Percentiles rank a stretch among this genome's conserved stretches.
Conservation (phyloP, 2,329 filamentous ascomycete species). For the Cladophialophora chaetospira region DNA sequence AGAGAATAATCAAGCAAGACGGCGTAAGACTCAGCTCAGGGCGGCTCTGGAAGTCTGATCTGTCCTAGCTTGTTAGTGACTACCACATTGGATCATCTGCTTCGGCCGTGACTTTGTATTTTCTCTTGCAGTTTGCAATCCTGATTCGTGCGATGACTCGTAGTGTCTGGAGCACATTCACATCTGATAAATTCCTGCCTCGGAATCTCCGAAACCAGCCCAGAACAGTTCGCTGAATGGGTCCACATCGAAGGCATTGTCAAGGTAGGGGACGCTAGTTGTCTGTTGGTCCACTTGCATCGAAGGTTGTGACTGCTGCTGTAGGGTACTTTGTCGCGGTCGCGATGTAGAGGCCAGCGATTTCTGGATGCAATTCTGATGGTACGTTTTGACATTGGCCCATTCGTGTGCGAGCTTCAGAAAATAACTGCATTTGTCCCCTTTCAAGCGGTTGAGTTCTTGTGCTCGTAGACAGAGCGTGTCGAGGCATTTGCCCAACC, state of each 20-base stretch:
- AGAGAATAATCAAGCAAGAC: no score
- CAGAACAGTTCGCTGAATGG: slow-evolving; percentile 21
- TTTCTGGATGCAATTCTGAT: slow-evolving; percentile 21
- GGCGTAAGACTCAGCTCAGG: no score
- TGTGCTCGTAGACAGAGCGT: slow-evolving; percentile 15
- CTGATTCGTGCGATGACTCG: no score
- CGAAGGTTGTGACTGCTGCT: not conserved
- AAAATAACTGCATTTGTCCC: slow-evolving; percentile 13
- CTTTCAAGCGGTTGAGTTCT: slow-evolving; percentile 12
- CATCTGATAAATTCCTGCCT: slow-evolving; percentile 8
- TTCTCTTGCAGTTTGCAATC: no score
- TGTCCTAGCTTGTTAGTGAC: no score
- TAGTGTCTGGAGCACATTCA: not conserved
- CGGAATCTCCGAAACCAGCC: slow-evolving; percentile 13
- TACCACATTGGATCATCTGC: no score
- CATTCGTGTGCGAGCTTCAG: slow-evolving; percentile 16
- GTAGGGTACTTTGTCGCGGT: not conserved
- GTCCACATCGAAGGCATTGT: slow-evolving; percentile 16
- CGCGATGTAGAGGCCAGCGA: not conserved
- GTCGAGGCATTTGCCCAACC: slow-evolving; percentile 23
- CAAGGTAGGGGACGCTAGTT: not conserved
- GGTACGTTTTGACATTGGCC: slow-evolving; percentile 17
- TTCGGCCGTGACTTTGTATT: no score
- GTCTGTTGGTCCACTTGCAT: slow-evolving; percentile 1
- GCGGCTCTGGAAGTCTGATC: no score